Evolutionary conservation across 306 rosid species (phyloP), one percentile per base, ranked within the genome.

Genomic region (Datisca glomerata): DNA sequence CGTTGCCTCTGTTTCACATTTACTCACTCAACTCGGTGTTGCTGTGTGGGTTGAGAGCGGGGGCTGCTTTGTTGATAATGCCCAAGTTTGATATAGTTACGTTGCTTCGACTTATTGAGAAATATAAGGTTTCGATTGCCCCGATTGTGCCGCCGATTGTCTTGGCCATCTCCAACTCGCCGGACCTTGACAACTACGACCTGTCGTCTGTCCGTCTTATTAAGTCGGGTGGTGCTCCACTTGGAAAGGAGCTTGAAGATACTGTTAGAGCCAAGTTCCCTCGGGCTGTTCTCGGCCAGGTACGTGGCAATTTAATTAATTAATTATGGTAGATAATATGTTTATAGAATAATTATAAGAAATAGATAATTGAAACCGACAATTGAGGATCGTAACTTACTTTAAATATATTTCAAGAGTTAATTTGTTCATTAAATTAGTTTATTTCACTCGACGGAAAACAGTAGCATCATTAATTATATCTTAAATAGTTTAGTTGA

Each of bases 171-270:
- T 50, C 96, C 0, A 80, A 57, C 41, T 76, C 73, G 5, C 68
- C 73, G 0, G 66, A 73, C 7, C 69, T 78, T 1, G 20, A 71
- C 0, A 61, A 66, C 2, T 70, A 86, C 5, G 78, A 86, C 11
- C 55, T 81, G 9, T 73, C 77, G 6, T 81, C 86, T 0, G 51
- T 86, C 3, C 51, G 73, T 9, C 53, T 78, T 8, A 35, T 78
- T 3, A 86, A 81, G 49, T 65, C 77, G 0, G 96, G 96, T 0
- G 94, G 94, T 1, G 96, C 96, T 0, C 96, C 96, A 0, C 64
- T 86, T 3, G 84, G 92, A 3, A 78, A 78, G 56, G 86, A 86
- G 45, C 68, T 81, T 2, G 79, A 81, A 24, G 66, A 86, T 17
- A 27, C 73, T 0, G 53, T 86, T 14, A 53, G 63, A 22, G 52